These are phyloP conservation scores for Pseudogymnoascus sp. DNA, from an alignment of 2,329 filamentous ascomycete species.

Conservation along the genomic window DNA sequence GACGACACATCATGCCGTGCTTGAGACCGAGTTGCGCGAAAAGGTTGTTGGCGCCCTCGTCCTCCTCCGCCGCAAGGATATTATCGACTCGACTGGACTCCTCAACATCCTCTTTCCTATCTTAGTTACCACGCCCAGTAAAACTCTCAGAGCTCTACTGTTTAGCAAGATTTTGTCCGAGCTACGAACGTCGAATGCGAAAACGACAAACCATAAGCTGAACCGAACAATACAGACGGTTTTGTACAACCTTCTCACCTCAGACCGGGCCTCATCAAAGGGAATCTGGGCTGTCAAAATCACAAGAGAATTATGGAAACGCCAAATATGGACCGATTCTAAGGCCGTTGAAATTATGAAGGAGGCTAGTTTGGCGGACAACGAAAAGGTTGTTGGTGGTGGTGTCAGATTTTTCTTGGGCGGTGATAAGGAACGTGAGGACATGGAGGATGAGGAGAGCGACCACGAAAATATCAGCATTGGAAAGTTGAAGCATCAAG, in stretches of 20 bases:
- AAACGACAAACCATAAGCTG: slow-evolving; percentile 81
- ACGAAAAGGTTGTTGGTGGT: slow-evolving; percentile 84
- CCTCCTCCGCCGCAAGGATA: slow-evolving; percentile 80
- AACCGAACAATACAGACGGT: slow-evolving; percentile 92
- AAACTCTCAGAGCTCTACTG: slow-evolving; percentile 75
- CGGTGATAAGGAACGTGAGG: slow-evolving; percentile 91
- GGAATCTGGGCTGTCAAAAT: slow-evolving; percentile 95
- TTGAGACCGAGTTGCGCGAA: slow-evolving; percentile 81
- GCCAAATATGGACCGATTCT: slow-evolving; percentile 90
- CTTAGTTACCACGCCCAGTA: slow-evolving; percentile 84
- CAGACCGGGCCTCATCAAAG: slow-evolving; percentile 76
- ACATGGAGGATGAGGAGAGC: slow-evolving; percentile 81
- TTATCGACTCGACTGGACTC: slow-evolving; percentile 76
- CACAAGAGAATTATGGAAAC: slow-evolving; percentile 90
- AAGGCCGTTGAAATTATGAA: slow-evolving; percentile 98
- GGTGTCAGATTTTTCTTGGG: slow-evolving; percentile 93
- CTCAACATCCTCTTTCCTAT: slow-evolving; percentile 93
- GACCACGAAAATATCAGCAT: slow-evolving; percentile 80
- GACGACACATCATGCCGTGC: slow-evolving; percentile 69
- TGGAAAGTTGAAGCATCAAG: slow-evolving; percentile 73
- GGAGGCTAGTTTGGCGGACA: slow-evolving; percentile 78
- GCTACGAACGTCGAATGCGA: slow-evolving; percentile 78
- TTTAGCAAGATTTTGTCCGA: slow-evolving; percentile 89
- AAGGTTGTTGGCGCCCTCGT: slow-evolving; percentile 91
- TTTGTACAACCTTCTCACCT: slow-evolving; percentile 82